Evolutionary conservation across 352 stramenopile species (phyloP).

Genomic region (Pythium scleroteichum): DNA sequence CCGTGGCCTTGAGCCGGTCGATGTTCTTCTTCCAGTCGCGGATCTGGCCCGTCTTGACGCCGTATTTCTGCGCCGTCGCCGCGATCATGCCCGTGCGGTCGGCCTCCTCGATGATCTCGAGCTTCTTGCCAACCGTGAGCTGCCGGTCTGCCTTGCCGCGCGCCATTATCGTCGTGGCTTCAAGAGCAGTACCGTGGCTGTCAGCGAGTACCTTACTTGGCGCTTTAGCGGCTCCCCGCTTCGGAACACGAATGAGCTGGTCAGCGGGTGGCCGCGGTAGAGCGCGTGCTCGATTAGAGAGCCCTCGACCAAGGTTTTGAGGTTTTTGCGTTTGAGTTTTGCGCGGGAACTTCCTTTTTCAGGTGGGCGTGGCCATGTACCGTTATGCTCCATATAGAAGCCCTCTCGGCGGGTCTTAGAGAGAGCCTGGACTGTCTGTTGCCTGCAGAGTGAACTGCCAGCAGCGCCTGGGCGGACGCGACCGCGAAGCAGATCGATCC

Average conservation of each 20-base stretch:
- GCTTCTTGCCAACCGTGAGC: slow-evolving; percentile 87
- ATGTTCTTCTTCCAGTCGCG: slow-evolving; percentile 90
- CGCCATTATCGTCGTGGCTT: slow-evolving; percentile 46
- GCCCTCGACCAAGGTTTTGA: slow-evolving; percentile 14
- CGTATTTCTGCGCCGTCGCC: slow-evolving; percentile 82
- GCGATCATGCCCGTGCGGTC: slow-evolving; percentile 78
- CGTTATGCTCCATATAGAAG: too few species aligned
- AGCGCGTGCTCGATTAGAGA: slow-evolving; percentile 14
- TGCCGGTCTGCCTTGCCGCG: slow-evolving; percentile 78
- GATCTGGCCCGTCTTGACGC: slow-evolving; percentile 85
- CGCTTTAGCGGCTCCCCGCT: slow-evolving; percentile 20
- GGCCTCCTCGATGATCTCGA: slow-evolving; percentile 87
- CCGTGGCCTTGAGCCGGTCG: slow-evolving; percentile 68
- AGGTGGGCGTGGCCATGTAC: too few species aligned
- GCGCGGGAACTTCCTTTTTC: too few species aligned
- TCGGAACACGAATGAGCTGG: not conserved
- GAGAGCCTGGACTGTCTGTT: not conserved
- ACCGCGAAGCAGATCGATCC: too few species aligned
- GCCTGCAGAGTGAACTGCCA: slow-evolving; percentile 6
- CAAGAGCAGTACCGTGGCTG: slow-evolving; percentile 28
- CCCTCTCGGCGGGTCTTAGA: not conserved
- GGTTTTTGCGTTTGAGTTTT: not conserved
- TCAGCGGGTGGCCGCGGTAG: slow-evolving; percentile 10
- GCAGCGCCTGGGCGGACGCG: not conserved
- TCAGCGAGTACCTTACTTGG: slow-evolving; percentile 27